A percentile compares a stretch with the other conserved stretches of the same genome.
These are phyloP conservation scores for Ganoderma boninense DNA, from an alignment of 1,284 basidiomycete species.

Conservation along the genomic window DNA sequence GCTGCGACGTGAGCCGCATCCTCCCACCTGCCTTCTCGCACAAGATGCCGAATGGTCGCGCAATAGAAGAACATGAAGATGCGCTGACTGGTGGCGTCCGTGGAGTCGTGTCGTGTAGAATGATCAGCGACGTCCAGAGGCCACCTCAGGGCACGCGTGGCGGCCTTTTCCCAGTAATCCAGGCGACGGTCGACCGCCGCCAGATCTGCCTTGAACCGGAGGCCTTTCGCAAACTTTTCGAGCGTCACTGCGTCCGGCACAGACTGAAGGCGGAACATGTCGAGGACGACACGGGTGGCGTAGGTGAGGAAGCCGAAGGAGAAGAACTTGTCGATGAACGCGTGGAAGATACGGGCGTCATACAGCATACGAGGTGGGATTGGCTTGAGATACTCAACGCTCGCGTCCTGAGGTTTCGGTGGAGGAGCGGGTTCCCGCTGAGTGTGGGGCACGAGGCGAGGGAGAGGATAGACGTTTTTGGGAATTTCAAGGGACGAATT, in stretches of 20 bases:
- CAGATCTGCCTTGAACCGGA: not conserved
- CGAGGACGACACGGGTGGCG: conserved; percentile 39
- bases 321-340: conserved; percentile 37
- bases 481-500: conserved; percentile 15
- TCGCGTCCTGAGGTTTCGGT: not conserved
- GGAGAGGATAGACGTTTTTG: not conserved
- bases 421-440: not conserved
- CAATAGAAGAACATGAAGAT: conserved; percentile 13
- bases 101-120: not conserved
- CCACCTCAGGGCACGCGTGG: not conserved
- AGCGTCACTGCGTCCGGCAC: conserved; percentile 33
- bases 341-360: conserved; percentile 37
- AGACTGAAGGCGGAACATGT: conserved; percentile 45
- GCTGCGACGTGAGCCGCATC: conserved; percentile 4
- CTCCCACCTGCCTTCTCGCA: conserved; percentile 7
- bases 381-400: conserved; percentile 8
- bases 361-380: conserved; percentile 28
- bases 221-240: conserved; percentile 6
- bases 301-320: conserved; percentile 3
- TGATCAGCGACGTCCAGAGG: not conserved
- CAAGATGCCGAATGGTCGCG: conserved; percentile 8
- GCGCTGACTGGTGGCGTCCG: not conserved
- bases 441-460: not conserved
- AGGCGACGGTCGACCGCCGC: conserved; percentile 6
- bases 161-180: conserved; percentile 6